A percentile compares a stretch with the other conserved stretches of the same genome.
Evolutionary conservation across 768 basidiomycete species (phyloP).

Genomic region (Amanita fuliginea): DNA sequence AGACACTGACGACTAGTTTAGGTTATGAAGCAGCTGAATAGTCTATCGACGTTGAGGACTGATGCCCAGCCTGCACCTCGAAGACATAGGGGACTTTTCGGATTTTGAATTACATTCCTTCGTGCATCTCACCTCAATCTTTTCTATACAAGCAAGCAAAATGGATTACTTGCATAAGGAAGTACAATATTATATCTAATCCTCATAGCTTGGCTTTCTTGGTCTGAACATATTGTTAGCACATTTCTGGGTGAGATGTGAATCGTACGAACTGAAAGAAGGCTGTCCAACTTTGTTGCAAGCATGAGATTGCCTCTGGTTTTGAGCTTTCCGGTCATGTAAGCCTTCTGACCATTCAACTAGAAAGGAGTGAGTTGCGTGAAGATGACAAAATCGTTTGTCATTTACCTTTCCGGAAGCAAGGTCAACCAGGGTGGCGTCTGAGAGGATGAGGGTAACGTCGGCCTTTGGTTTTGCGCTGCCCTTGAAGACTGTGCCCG

Average conservation of each 20-base stretch:
- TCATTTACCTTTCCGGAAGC: conserved; percentile 65
- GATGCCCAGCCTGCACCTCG: conserved; percentile 69
- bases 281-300: conserved; percentile 78
- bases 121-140: not conserved
- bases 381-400: not conserved
- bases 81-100: conserved; percentile 71
- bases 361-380: conserved; percentile 14
- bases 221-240: conserved; percentile 14
- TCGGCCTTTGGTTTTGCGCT: conserved; percentile 64
- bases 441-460: conserved; percentile 69
- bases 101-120: conserved; percentile 33
- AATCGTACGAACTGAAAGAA: conserved; percentile 56
- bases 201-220: conserved; percentile 36
- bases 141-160: not conserved
- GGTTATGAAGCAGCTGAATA: conserved; percentile 95
- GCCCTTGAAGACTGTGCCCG: conserved; percentile 68
- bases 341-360: conserved; percentile 89
- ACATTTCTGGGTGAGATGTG: not conserved
- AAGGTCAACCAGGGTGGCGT: conserved; percentile 64
- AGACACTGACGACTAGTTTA: conserved; percentile 16
- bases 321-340: conserved; percentile 93
- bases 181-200: not conserved
- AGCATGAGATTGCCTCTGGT: conserved; percentile 90
- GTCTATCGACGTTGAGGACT: conserved; percentile 77
- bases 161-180: too few relatives aligned